Evolutionary conservation across 164 flowering plant species (phyloP).

Genomic region (Piper betle): DNA sequence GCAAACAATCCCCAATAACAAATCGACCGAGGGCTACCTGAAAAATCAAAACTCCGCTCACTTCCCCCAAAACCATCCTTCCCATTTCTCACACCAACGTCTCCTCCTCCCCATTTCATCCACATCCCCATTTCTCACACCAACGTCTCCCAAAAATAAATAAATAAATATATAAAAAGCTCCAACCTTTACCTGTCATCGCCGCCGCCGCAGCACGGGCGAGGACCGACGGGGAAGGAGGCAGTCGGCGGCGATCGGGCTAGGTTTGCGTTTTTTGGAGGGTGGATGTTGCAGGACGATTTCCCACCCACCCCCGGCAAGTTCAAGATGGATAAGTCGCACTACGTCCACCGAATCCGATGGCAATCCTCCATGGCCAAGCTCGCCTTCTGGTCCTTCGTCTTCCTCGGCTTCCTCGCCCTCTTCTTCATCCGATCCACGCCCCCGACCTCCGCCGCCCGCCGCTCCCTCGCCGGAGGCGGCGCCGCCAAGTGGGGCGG

Average conservation of each 20-base stretch:
- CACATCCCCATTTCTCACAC: too few relatives aligned
- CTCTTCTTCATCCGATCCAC: conserved; percentile 53
- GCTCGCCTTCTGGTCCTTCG: conserved; percentile 54
- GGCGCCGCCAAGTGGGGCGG: conserved; percentile 47
- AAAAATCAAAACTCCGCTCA: too few relatives aligned
- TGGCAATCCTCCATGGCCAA: conserved; percentile 49
- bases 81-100: too few relatives aligned
- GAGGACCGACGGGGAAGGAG: neutral
- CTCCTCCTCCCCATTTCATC: too few relatives aligned
- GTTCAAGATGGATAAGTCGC: conserved; percentile 84
- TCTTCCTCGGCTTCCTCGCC: conserved; percentile 42
- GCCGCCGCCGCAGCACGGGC: neutral
- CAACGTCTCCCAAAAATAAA: too few relatives aligned
- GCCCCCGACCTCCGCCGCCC: conserved; percentile 23
- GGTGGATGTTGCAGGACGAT: conserved; percentile 37
- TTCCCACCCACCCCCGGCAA: conserved; percentile 88
- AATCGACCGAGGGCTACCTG: too few relatives aligned
- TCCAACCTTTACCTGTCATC: neutral
- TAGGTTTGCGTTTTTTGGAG: neutral
- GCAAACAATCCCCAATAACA: too few relatives aligned
- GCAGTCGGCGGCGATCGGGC: conserved; percentile 1
- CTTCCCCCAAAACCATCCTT: too few relatives aligned
- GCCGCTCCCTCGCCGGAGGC: conserved; percentile 41
- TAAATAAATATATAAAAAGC: too few relatives aligned
- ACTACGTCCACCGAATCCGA: conserved; percentile 28